phyloP scores from a whole-genome alignment of 2,329 filamentous ascomycete genomes.

The Gliomastix tumulicola region DNA sequence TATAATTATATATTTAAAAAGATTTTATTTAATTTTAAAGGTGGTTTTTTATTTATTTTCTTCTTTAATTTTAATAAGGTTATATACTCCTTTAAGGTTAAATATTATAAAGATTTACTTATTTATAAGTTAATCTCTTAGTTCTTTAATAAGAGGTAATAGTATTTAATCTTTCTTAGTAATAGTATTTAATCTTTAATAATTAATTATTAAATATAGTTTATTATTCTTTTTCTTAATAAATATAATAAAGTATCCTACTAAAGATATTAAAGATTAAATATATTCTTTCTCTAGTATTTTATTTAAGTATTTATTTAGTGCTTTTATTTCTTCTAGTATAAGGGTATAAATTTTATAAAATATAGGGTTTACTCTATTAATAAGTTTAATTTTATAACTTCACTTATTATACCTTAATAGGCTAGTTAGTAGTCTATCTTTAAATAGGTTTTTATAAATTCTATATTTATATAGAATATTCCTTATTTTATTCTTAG shows the following conservation, averaged over 20 bases:
- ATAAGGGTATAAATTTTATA: conserved; percentile 7
- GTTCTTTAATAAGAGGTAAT: conserved; percentile 15
- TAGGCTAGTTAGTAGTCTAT: too few relatives aligned
- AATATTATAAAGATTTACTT: conserved; percentile 8
- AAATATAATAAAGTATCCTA: conserved; percentile 6
- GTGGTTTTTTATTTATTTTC: conserved; percentile 21
- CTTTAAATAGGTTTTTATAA: conserved; percentile 2
- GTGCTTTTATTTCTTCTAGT: conserved; percentile 2
- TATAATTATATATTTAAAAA: conserved; percentile 24
- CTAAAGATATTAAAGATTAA: conserved; percentile 3
- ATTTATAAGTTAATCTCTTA: conserved; percentile 10
- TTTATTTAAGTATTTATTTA: conserved; percentile 3
- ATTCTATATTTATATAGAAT: background rate
- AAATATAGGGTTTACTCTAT: conserved; percentile 2
- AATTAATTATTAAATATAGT: conserved; percentile 23
- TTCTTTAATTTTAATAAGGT: conserved; percentile 19
- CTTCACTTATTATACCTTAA: conserved; percentile 3
- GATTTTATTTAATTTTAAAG: conserved; percentile 20
- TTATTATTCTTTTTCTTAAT: conserved; percentile 16
- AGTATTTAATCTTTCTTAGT: conserved; percentile 14
- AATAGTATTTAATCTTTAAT: conserved; percentile 14
- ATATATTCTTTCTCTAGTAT: conserved; percentile 10
- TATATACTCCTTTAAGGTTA: conserved; percentile 14
- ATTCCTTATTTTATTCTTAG: background rate
- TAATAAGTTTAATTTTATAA: conserved; percentile 4